Percentiles rank a stretch among this genome's conserved stretches.
phyloP scores from a whole-genome alignment of 2,329 filamentous ascomycete species.

The Hansfordia pulvinata region DNA sequence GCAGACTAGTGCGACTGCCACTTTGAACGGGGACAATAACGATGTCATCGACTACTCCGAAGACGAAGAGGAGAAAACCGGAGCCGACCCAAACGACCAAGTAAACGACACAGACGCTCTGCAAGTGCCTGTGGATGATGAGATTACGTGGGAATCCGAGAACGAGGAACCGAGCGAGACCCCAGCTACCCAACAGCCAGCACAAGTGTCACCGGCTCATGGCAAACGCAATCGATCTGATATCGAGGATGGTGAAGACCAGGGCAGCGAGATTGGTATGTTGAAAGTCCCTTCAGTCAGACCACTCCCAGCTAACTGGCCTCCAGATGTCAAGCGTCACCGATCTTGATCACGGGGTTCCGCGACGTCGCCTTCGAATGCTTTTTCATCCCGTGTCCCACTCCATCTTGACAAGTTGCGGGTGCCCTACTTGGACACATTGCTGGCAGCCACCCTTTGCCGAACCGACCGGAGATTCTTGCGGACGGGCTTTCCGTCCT shows the following conservation, averaged over 20 bases:
- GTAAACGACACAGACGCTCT: constrained; percentile 7
- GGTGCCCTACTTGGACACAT: no score
- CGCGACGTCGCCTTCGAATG: constrained; percentile 4
- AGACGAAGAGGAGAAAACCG: constrained; percentile 16
- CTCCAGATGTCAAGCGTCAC: constrained; percentile 35
- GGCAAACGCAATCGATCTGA: constrained; percentile 15
- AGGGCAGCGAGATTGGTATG: constrained; percentile 17
- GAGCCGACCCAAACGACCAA: constrained; percentile 6
- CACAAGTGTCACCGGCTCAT: constrained; percentile 20
- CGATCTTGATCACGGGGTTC: constrained; percentile 26
- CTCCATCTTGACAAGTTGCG: no score
- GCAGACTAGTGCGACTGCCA: constrained; percentile 19
- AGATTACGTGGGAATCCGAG: constrained; percentile 21
- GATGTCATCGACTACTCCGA: constrained; percentile 21
- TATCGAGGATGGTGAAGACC: constrained; percentile 11
- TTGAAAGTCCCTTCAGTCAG: background rate
- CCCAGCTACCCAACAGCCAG: constrained; percentile 10
- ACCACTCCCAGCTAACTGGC: constrained; percentile 14
- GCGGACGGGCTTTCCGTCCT: no score
- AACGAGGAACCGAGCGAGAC: constrained; percentile 12
- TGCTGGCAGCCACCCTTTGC: no score
- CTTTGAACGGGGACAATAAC: constrained; percentile 16
- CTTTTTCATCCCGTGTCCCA: background rate
- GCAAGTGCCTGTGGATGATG: constrained; percentile 14
- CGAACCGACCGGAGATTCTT: no score